These are phyloP conservation scores for Patellifolia procumbens DNA, from an alignment of 179 eudicot genomes.

Conservation along the genomic window DNA sequence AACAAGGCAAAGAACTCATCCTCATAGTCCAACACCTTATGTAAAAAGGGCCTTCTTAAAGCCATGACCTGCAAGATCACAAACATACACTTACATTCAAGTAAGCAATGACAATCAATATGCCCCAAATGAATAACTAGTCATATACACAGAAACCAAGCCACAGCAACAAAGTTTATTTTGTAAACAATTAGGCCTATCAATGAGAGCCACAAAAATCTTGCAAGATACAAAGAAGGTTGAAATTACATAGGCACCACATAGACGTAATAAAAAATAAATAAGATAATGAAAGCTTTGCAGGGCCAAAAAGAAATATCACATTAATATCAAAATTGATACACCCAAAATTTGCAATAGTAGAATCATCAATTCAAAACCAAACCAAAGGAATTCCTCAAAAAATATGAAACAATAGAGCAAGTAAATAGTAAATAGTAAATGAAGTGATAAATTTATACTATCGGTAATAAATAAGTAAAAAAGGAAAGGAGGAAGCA, in stretches of 20 bases:
- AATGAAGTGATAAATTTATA: neutral
- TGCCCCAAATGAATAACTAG: neutral
- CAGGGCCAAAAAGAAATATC: neutral
- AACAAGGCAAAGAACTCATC: constrained; percentile 90
- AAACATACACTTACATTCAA: neutral
- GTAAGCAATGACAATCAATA: neutral
- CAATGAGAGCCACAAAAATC: neutral
- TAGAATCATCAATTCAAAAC: too few species aligned
- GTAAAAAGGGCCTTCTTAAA: constrained; percentile 83
- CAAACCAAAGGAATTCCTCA: too few species aligned
- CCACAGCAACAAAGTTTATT: neutral
- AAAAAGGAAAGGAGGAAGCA: neutral
- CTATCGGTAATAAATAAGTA: neutral
- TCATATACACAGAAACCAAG: neutral
- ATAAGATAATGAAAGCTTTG: neutral
- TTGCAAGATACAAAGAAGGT: neutral
- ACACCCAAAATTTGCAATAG: neutral
- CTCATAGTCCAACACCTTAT: constrained; percentile 84
- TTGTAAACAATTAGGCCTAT: neutral
- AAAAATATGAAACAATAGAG: too few species aligned
- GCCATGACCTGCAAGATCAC: constrained; percentile 74
- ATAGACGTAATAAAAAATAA: neutral
- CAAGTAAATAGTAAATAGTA: too few species aligned
- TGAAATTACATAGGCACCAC: neutral
- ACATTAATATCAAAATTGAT: neutral